phyloP scores from a whole-genome alignment of 2,329 filamentous ascomycete genomes.

The Aspergillus terreus region DNA sequence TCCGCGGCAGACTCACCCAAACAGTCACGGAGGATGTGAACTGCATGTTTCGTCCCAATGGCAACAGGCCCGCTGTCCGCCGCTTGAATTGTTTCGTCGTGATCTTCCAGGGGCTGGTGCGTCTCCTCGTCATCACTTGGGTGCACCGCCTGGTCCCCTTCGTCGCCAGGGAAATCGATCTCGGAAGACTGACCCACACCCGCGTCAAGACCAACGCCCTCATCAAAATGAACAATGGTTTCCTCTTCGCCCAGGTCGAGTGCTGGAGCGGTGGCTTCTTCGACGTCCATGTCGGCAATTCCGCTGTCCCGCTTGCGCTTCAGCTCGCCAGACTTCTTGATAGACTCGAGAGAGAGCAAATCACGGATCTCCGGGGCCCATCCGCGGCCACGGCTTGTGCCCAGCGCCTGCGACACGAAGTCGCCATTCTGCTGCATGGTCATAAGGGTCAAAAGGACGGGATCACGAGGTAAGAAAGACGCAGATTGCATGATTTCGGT shows the following conservation, averaged over 20 bases:
- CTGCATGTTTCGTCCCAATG: constrained; percentile 88
- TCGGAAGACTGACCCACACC: constrained; percentile 52
- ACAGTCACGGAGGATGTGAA: constrained; percentile 85
- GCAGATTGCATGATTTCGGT: constrained; percentile 80
- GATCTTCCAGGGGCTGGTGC: constrained; percentile 53
- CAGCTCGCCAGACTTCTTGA: constrained; percentile 71
- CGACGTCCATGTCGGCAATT: constrained; percentile 73
- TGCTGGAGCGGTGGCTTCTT: constrained; percentile 60
- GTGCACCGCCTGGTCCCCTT: constrained; percentile 42
- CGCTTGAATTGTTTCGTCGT: constrained; percentile 80
- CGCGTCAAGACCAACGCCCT: constrained; percentile 50
- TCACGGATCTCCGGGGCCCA: constrained; percentile 93
- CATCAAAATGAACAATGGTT: constrained; percentile 46
- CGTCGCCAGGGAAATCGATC: constrained; percentile 63
- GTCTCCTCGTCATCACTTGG: constrained; percentile 48
- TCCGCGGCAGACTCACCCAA: constrained; percentile 67
- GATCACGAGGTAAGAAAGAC: constrained; percentile 81
- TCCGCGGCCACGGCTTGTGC: constrained; percentile 69
- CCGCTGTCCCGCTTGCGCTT: constrained; percentile 94
- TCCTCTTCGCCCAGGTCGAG: constrained; percentile 60
- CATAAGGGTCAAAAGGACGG: constrained; percentile 79
- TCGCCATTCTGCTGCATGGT: constrained; percentile 88
- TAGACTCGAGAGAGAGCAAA: constrained; percentile 82
- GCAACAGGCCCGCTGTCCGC: constrained; percentile 83
- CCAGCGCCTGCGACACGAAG: constrained; percentile 83